A percentile compares a stretch with the other conserved stretches of the same genome.
Conservation (phyloP, 2,329 filamentous ascomycete genomes). For the Coccinonectria pachysandricola region DNA sequence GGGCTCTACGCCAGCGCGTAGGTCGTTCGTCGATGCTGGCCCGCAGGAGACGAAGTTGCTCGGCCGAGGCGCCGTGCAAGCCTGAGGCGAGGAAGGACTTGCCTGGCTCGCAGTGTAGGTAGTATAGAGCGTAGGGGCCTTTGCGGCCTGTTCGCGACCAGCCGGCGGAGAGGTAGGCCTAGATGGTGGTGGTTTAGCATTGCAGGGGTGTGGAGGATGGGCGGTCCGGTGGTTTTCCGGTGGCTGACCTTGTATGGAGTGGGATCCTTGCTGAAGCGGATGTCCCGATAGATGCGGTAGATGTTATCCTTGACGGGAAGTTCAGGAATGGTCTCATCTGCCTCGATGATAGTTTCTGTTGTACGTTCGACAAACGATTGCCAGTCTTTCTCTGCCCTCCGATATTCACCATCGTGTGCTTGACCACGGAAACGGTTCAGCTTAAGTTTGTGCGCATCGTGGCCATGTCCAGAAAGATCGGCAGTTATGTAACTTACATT, state of each 20-base stretch:
- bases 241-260: constrained; percentile 72
- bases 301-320: constrained; percentile 77
- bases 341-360: constrained; percentile 57
- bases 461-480: too few relatives aligned
- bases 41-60: constrained; percentile 56
- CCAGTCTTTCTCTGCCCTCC: constrained; percentile 71
- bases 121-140: constrained; percentile 80
- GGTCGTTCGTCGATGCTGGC: constrained; percentile 66
- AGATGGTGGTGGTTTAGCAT: not conserved
- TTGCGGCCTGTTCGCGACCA: constrained; percentile 84
- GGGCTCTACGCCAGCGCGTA: constrained; percentile 54
- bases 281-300: constrained; percentile 79
- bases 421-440: too few relatives aligned
- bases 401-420: constrained; percentile 75
- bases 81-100: constrained; percentile 70
- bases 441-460: too few relatives aligned
- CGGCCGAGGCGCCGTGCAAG: constrained; percentile 66
- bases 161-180: constrained; percentile 75
- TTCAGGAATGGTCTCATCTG: constrained; percentile 76
- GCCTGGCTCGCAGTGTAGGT: constrained; percentile 68
- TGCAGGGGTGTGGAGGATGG: not conserved
- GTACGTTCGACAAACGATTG: constrained; percentile 65
- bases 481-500: too few relatives aligned
- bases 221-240: constrained; percentile 13
- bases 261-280: constrained; percentile 73